Conservation (phyloP, 352 stramenopile genomes). For the Phytophthora tentaculata region DNA sequence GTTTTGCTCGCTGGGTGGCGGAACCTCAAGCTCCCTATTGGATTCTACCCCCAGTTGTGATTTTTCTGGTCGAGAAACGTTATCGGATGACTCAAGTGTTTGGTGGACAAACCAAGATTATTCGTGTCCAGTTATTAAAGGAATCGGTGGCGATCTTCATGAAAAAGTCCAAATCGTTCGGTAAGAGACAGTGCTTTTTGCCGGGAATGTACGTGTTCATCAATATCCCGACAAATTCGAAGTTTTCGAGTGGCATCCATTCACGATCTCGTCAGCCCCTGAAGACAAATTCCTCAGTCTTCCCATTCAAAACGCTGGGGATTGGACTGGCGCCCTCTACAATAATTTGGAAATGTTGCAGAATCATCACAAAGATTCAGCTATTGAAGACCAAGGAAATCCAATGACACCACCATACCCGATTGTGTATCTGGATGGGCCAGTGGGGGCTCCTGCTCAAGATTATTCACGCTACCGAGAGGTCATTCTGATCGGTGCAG, state of each 20-base stretch:
- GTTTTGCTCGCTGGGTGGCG: slow-evolving; percentile 69
- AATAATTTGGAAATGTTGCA: slow-evolving; percentile 51
- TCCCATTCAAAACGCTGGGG: slow-evolving; percentile 70
- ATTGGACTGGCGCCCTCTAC: slow-evolving; percentile 72
- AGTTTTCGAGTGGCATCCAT: slow-evolving; percentile 90
- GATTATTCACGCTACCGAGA: slow-evolving; percentile 67
- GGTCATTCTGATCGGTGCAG: slow-evolving; percentile 72
- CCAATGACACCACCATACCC: slow-evolving; percentile 49
- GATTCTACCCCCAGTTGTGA: slow-evolving; percentile 56
- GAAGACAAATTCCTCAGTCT: slow-evolving; percentile 72
- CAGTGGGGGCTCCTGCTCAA: slow-evolving; percentile 63
- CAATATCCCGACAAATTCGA: slow-evolving; percentile 78
- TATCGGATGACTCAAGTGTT: slow-evolving; percentile 68
- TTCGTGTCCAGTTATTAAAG: slow-evolving; percentile 53
- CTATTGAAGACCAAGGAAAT: slow-evolving; percentile 38
- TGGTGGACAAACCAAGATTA: slow-evolving; percentile 54
- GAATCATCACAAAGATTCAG: slow-evolving; percentile 22
- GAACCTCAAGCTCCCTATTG: slow-evolving; percentile 59
- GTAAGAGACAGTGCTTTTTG: slow-evolving; percentile 54
- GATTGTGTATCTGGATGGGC: slow-evolving; percentile 62
- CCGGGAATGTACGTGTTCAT: slow-evolving; percentile 88
- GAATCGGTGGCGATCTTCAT: slow-evolving; percentile 72
- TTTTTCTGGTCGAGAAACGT: slow-evolving; percentile 71
- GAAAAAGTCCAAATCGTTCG: slow-evolving; percentile 62
- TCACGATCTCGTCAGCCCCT: slow-evolving; percentile 88